Conservation (phyloP, 2,329 filamentous ascomycete species). For the Spiromastix sp. region DNA sequence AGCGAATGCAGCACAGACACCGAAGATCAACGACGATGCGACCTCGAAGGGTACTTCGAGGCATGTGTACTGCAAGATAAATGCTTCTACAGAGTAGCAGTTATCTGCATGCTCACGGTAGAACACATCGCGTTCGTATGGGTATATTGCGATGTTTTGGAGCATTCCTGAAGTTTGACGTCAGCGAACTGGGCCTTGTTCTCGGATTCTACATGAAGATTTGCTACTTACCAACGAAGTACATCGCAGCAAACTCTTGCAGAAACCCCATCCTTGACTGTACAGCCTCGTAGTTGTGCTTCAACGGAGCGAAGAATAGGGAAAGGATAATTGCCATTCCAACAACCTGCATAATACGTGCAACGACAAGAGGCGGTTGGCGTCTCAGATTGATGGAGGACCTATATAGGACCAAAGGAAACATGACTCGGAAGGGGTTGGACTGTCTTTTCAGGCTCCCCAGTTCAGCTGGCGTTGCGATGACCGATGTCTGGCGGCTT, state of each 20-base stretch:
- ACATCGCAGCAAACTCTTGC: constrained; percentile 54
- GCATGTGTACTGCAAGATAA: constrained; percentile 59
- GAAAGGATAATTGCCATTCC: constrained; percentile 53
- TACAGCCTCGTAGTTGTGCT: constrained; percentile 57
- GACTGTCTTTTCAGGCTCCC: constrained; percentile 56
- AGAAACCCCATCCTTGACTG: constrained; percentile 66
- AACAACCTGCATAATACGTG: constrained; percentile 56
- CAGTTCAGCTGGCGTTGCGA: constrained; percentile 61
- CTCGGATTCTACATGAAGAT: no score
- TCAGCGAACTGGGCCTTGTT: background rate
- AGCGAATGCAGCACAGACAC: constrained; percentile 52
- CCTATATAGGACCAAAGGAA: constrained; percentile 57
- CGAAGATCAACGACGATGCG: constrained; percentile 54
- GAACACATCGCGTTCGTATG: constrained; percentile 62
- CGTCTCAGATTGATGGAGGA: constrained; percentile 59
- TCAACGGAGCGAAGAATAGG: constrained; percentile 61
- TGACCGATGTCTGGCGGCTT: constrained; percentile 25
- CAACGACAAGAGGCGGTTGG: constrained; percentile 54
- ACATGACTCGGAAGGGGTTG: constrained; percentile 51
- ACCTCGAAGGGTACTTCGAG: constrained; percentile 66
- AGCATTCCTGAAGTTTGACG: constrained; percentile 50
- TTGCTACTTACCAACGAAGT: constrained; percentile 24
- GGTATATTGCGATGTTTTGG: constrained; percentile 67
- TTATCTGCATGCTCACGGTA: constrained; percentile 66
- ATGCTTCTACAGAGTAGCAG: constrained; percentile 60